Conservation (phyloP, 768 basidiomycete genomes). For the Neoboletus brunneissimus region DNA sequence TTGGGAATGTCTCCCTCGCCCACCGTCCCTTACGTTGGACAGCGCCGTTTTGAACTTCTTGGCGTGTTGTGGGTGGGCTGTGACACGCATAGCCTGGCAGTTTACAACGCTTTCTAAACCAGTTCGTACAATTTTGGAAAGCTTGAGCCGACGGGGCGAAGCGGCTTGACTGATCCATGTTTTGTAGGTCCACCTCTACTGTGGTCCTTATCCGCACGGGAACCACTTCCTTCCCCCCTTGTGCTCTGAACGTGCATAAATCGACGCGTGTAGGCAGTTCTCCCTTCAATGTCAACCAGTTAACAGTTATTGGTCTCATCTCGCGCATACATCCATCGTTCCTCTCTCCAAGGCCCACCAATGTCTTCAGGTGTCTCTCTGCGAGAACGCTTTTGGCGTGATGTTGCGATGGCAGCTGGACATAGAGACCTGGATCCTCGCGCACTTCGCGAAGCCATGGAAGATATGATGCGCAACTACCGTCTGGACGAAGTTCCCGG, state of each 20-base stretch:
- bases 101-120: not conserved
- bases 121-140: conserved; percentile 22
- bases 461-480: conserved; percentile 25
- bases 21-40: not conserved
- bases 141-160: conserved; percentile 1
- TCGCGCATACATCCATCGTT: conserved; percentile 6
- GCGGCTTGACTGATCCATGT: conserved; percentile 5
- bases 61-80: not conserved
- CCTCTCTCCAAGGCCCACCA: not conserved
- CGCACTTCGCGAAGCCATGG: conserved; percentile 18
- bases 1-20: not conserved
- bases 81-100: conserved; percentile 6
- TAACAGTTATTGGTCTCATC: not conserved
- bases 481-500: conserved; percentile 19
- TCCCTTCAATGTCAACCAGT: not conserved
- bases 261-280: not conserved
- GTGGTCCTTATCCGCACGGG: not conserved
- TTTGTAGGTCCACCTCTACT: conserved; percentile 23
- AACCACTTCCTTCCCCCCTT: not conserved
- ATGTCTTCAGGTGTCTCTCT: conserved; percentile 17
- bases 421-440: conserved; percentile 10
- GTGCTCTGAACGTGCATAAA: conserved; percentile 9
- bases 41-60: not conserved
- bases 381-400: conserved; percentile 27
- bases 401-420: conserved; percentile 14